Evolutionary conservation across 352 stramenopile genomes (phyloP), one percentile per base, ranked within the genome.

Genomic region (Globisporangium emineosum): DNA sequence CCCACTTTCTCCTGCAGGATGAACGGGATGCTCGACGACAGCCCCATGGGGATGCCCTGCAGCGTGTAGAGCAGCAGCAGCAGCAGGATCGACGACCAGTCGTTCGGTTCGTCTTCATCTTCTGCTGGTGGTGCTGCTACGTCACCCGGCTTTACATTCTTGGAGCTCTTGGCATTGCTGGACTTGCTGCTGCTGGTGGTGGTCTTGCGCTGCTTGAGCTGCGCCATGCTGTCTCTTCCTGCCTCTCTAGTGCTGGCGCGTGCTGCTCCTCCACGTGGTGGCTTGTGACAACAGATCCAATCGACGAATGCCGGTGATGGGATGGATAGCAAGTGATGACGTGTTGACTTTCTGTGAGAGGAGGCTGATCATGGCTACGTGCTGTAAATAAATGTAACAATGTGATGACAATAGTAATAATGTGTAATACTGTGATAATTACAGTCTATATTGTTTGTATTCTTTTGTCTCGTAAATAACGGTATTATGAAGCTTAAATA

Each of bases 51-150:
- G 55, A 99, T 99, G 53, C 98, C 91, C 75, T 99, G 98, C 51
- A 99, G 77, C 35, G 97, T 99, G 79, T 99, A 99, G 32, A 99
- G 78, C 60, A 99, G 72, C 70, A 99, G 77, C 30, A 99, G 73
- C 49, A 99, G 70, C 30, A 90, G 67, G 45, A 98, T 95, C 1
- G 84, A 93, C 43, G 71, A 62, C 74, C 83, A 90, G 71, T 95
- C 84, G 56, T 65, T 75, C 1, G 64, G 62, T 58, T 88, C 79
- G 40, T 81, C 77, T 3, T 76, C 64, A 0, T 65, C 50, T 30
- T 62, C 60, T 45, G 10, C 23, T 55, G 21, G 25, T 0, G n/a
- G 5, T 33, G 3, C 29, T 60, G 21, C 35, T 57, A 13, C 51
- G 5, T 42, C 17, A 8, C 25, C 40, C 17, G 40, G 2, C 40